phyloP scores from a whole-genome alignment of 2,329 filamentous ascomycete genomes.

The Macrophomina phaseolina region DNA sequence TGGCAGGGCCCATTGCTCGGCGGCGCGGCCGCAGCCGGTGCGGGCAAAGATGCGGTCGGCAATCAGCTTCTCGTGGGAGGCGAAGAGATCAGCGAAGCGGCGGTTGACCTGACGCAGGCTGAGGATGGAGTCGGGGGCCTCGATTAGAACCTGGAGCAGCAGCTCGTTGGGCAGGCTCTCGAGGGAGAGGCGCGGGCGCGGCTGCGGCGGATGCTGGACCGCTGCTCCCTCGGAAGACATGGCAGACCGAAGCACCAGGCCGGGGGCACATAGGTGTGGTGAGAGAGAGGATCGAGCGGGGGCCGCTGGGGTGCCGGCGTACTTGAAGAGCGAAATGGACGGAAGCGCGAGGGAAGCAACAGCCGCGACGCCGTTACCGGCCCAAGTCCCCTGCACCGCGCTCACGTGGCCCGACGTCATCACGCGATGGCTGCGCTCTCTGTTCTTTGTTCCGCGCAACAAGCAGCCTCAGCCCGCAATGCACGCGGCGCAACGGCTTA shows the following conservation, averaged over 20 bases:
- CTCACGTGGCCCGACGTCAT: constrained; percentile 24
- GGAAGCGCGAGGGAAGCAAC: not conserved
- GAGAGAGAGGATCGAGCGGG: too few relatives aligned
- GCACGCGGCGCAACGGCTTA: not conserved
- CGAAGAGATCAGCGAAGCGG: constrained; percentile 20
- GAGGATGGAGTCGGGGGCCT: constrained; percentile 17
- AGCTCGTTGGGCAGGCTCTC: constrained; percentile 25
- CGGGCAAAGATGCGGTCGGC: constrained; percentile 24
- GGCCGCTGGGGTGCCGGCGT: not conserved
- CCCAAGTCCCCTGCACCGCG: not conserved
- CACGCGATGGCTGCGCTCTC: not conserved
- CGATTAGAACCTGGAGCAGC: constrained; percentile 17
- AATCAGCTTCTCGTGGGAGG: constrained; percentile 22
- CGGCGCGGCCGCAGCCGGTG: constrained; percentile 19
- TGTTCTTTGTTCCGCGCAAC: too few relatives aligned
- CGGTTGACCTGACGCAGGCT: constrained; percentile 24
- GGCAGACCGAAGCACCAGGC: not conserved
- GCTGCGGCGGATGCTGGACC: not conserved
- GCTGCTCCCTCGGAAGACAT: constrained; percentile 14
- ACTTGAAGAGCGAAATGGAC: not conserved
- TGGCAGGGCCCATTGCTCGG: constrained; percentile 7
- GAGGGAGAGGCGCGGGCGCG: constrained; percentile 5
- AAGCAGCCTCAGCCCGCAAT: not conserved
- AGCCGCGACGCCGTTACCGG: constrained; percentile 13
- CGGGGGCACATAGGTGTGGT: constrained; percentile 14